Conservation (phyloP, 2,329 filamentous ascomycete genomes). For the Pseudogymnoascus sp. region DNA sequence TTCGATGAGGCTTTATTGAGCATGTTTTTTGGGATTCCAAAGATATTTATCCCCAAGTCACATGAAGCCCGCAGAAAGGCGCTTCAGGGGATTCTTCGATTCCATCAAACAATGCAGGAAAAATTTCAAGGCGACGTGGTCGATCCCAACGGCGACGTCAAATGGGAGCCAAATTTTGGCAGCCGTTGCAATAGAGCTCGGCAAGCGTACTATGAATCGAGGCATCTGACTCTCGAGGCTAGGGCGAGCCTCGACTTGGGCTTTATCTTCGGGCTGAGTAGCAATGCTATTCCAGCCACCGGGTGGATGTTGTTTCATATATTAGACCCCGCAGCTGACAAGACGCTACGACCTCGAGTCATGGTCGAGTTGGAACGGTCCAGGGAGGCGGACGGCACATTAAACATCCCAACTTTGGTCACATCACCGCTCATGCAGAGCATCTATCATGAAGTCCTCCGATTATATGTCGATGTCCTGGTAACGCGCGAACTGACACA, state of each 20-base stretch:
- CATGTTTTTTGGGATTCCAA: conserved; percentile 3
- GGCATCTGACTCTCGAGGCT: neutral
- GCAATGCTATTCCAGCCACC: conserved; percentile 27
- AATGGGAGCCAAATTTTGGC: neutral
- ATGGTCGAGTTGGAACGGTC: conserved; percentile 22
- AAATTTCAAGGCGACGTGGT: neutral
- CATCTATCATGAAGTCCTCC: conserved; percentile 28
- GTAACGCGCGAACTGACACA: conserved; percentile 24
- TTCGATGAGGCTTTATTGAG: neutral
- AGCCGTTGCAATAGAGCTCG: neutral
- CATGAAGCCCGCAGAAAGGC: neutral
- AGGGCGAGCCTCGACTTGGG: conserved; percentile 14
- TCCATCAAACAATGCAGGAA: neutral
- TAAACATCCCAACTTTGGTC: conserved; percentile 18
- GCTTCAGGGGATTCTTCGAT: neutral
- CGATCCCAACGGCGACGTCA: neutral
- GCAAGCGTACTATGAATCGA: neutral
- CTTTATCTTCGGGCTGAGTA: conserved; percentile 26
- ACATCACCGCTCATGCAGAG: conserved; percentile 27
- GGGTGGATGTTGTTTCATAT: conserved; percentile 29
- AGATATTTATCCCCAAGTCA: neutral
- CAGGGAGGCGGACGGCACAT: conserved; percentile 17
- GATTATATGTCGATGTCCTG: conserved; percentile 26
- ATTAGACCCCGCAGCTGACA: conserved; percentile 21
- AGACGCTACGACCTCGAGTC: conserved; percentile 21